Base-by-base conservation (phyloP, 805 yeast species). In the Cyberlindnera mycetangii region DNA sequence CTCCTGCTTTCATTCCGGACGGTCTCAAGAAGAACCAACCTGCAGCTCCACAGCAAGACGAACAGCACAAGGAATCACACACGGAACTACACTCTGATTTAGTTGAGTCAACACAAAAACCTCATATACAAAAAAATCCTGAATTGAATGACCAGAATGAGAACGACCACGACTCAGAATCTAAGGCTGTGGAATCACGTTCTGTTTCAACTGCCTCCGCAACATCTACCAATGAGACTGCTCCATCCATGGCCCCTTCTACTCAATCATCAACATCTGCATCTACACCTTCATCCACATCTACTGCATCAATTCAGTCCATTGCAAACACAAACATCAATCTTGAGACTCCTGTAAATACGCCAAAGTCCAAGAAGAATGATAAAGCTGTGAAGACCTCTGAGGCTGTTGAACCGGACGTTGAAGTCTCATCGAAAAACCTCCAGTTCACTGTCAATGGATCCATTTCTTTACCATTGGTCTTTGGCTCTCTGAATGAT, bases 151-250 rank as follows among this genome's bases (percentile, higher is more conserved):
- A n/a, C 14, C 22, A 17, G 6, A 17, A 32, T 21, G 35, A 17
- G n/a, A 32, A 32, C 19, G 22, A 14, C 12, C 14, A 46, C 32
- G 21, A 45, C 21, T 6, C 41, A 18, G 27, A 48, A 37, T 11
- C 48, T 32, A 27, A 44, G 39, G 14, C 45, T 18, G 7, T 42
- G 4, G 22, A 20, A 15, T 11, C 40, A 32, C 8, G 37, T 10
- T 24, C 44, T 27, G 34, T 38, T 14, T 17, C 44, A 37, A 28
- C 42, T 31, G 19, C 37, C 17, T 12, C 32, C 18, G 18, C 19
- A 7, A 21, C 33, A 15, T 25, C 20, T 12, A 18, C 32, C 22
- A 40, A n/a, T 28, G 31, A 22, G n/a, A n/a, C 35, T 6, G 28
- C 14, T 25, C 28, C 43, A 18, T 18, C 37, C 19, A 8, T 32